A percentile compares a stretch with the other conserved stretches of the same genome.
phyloP scores from a whole-genome alignment of 106 monocot genomes.

The Platanthera guangdongensis region DNA sequence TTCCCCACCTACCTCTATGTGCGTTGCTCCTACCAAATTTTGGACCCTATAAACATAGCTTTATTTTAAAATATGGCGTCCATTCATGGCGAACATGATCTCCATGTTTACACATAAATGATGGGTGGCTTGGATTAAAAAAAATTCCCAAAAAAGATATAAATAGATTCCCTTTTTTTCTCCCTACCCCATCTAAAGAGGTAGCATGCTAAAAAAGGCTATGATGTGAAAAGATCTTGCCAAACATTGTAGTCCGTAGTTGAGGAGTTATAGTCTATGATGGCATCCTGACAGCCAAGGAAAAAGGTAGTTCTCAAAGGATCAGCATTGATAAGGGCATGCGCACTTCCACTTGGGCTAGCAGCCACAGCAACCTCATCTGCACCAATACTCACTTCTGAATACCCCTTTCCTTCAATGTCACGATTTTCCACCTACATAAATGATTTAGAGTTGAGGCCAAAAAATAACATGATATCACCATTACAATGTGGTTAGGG shows the following conservation, averaged over 20 bases:
- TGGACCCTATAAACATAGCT: too few species aligned
- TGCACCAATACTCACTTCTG: slow-evolving; percentile 28
- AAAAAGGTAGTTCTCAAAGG: slow-evolving; percentile 26
- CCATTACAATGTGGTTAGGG: background rate
- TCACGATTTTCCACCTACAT: slow-evolving; percentile 44
- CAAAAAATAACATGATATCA: background rate
- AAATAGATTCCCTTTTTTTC: too few species aligned
- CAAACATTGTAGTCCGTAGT: slow-evolving; percentile 47
- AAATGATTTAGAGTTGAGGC: background rate
- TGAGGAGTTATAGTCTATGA: slow-evolving; percentile 27
- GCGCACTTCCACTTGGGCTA: slow-evolving; percentile 51
- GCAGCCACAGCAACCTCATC: slow-evolving; percentile 45
- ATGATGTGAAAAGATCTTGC: slow-evolving; percentile 33
- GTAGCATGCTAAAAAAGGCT: background rate
- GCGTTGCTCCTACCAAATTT: too few species aligned
- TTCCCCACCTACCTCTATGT: too few species aligned
- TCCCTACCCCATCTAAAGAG: background rate
- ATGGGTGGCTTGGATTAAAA: too few species aligned
- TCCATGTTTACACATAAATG: too few species aligned
- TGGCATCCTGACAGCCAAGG: slow-evolving; percentile 49
- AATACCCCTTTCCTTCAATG: slow-evolving; percentile 26
- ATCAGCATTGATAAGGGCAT: slow-evolving; percentile 53
- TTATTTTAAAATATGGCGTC: too few species aligned
- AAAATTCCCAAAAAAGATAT: too few species aligned
- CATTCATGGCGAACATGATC: too few species aligned